Evolutionary conservation across 768 basidiomycete genomes (phyloP), one percentile per base, ranked within the genome.

Genomic region (Suillus weaverae): DNA sequence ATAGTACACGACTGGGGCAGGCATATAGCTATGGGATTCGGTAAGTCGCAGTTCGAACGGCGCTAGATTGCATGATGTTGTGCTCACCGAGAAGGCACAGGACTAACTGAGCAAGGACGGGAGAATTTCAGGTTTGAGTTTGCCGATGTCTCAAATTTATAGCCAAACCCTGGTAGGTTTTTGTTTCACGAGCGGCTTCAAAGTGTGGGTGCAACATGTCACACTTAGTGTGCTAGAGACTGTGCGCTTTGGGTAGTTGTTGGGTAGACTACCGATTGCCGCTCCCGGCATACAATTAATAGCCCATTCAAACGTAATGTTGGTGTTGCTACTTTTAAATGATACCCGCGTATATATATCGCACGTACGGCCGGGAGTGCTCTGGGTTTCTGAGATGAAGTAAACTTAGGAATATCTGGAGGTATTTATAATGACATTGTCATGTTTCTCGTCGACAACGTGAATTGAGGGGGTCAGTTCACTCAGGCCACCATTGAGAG

Each of bases 1-100:
- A 66, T 68, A 68, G 61, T 59, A 66, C 1, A 68, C 68, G 0
- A 65, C 33, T 0, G 72, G 72, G 20, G 72, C 71, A 18, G 50
- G 66, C 30, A 73, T 65, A 2, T 30, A 8, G 16, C 56, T 57
- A 26, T 18, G 22, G 16, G n/a, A 30, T 5, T 11, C 22, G 22
- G 56, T 39, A 57, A 57, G 36, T 39, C 18, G 26, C 26, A 39
- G 36, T 39, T 57, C 56, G 9, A 18, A 32, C 9, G 8, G 4
- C 30, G 26, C 26, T 26, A 5, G 16, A 18, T 38, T 26, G n/a
- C 4, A 10, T 13, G n/a, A 14, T 36, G 14, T 7, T 22, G 9
- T 26, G 9, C 56, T 57, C 56, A 39, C 56, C 22, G 22, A 36
- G 36, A 55, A 14, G 35, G 6, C n/a, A 55, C 33, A 13, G 6